Percentiles rank a stretch among this genome's conserved stretches.
Evolutionary conservation across 805 yeast genomes (phyloP).

Genomic region (Cyberlindnera sargentensis): DNA sequence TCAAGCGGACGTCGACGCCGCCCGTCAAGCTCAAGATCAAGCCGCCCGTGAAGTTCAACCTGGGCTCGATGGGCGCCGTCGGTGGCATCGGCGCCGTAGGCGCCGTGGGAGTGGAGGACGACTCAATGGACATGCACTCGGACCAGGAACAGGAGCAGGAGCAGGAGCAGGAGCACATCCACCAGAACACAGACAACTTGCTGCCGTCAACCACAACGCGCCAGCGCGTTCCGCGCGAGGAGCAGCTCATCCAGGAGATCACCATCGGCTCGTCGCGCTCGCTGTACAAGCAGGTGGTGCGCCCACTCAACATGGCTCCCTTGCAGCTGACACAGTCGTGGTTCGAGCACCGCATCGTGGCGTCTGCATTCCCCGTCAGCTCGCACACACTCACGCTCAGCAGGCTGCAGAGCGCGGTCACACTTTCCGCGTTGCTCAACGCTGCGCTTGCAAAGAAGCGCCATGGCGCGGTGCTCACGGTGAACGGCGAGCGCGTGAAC

Average conservation of each 20-base stretch:
- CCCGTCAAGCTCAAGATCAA: constrained; percentile 12
- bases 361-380: constrained; percentile 29
- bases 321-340: constrained; percentile 24
- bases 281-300: constrained; percentile 23
- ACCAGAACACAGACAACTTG: constrained; percentile 1
- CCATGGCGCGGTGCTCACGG: constrained; percentile 31
- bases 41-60: constrained; percentile 6
- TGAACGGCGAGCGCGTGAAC: constrained; percentile 38
- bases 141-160: too few relatives aligned
- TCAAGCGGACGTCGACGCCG: constrained; percentile 1
- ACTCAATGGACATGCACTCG: constrained; percentile 1
- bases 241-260: constrained; percentile 24
- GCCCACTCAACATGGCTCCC: constrained; percentile 11
- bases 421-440: constrained; percentile 37
- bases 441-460: constrained; percentile 32
- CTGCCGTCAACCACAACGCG: constrained; percentile 11
- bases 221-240: constrained; percentile 4
- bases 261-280: constrained; percentile 25
- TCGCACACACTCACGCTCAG: constrained; percentile 42
- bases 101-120: constrained; percentile 6
- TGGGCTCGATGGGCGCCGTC: background rate
- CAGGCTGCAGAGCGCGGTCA: constrained; percentile 37
- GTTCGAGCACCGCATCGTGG: constrained; percentile 32
- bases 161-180: too few relatives aligned
- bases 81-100: too few relatives aligned